Evolutionary conservation across 495 filamentous ascomycete species (phyloP).

Genomic region (Podospora sp.): DNA sequence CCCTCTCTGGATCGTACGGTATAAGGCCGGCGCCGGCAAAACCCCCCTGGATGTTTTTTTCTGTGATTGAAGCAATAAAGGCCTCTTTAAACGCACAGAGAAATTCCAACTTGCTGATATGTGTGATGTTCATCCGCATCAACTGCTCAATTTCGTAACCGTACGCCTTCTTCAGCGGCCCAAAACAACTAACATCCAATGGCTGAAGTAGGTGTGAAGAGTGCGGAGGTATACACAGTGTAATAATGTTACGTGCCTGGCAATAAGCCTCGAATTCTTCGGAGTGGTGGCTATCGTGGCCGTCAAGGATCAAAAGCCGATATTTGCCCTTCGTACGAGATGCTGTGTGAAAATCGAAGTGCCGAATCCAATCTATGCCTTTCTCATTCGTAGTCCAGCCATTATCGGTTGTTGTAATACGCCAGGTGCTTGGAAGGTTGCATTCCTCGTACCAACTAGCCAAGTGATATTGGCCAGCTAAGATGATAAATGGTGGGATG

Average conservation of each 20-base stretch:
- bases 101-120: too few species aligned
- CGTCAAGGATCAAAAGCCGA: neutral
- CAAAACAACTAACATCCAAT: conserved; percentile 16
- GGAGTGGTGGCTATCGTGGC: neutral
- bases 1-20: too few species aligned
- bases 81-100: too few species aligned
- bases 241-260: neutral
- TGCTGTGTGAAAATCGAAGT: neutral
- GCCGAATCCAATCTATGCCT: neutral
- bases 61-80: too few species aligned
- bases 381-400: neutral
- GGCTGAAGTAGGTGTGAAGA: conserved; percentile 6
- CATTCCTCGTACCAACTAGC: neutral
- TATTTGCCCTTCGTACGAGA: neutral
- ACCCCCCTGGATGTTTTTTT: too few species aligned
- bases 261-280: neutral
- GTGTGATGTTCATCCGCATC: too few species aligned
- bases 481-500: conserved; percentile 7
- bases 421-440: neutral
- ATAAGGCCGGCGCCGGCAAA: too few species aligned
- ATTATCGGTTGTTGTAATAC: conserved; percentile 2
- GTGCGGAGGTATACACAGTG: neutral
- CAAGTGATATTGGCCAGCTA: neutral
- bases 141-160: too few species aligned
- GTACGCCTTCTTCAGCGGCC: conserved; percentile 10